These are phyloP conservation scores for Hypoxylon sp. DNA, from an alignment of 2,329 filamentous ascomycete species.

Conservation along the genomic window DNA sequence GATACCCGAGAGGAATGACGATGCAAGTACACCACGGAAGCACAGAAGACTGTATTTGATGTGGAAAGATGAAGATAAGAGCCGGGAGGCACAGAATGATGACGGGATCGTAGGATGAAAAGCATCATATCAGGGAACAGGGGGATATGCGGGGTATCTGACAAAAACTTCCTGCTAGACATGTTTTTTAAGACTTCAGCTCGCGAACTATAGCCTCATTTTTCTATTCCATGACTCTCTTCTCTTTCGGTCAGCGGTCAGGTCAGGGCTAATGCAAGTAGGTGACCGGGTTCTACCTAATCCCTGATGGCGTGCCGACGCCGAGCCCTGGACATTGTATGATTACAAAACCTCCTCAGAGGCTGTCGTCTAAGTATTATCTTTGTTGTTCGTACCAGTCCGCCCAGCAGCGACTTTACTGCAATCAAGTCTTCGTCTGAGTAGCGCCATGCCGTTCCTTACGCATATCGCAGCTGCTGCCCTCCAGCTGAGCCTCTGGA, in stretches of 20 bases:
- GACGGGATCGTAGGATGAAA: too few relatives aligned
- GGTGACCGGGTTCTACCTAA: constrained; percentile 15
- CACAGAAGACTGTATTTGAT: background rate
- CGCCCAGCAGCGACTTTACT: background rate
- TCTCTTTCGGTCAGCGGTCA: constrained; percentile 13
- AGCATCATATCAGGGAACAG: constrained; percentile 1
- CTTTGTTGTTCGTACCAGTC: constrained; percentile 10
- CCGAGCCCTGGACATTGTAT: constrained; percentile 1
- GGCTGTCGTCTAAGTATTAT: background rate
- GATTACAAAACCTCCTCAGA: constrained; percentile 1
- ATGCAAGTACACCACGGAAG: background rate
- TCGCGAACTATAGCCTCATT: constrained; percentile 14
- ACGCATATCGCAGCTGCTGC: constrained; percentile 41
- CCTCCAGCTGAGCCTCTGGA: constrained; percentile 45
- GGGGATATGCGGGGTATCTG: constrained; percentile 16
- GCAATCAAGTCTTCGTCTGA: background rate
- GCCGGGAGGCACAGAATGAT: constrained; percentile 2
- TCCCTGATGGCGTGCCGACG: constrained; percentile 20
- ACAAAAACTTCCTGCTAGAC: background rate
- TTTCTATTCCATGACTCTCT: background rate
- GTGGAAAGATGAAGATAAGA: background rate
- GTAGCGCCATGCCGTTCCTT: constrained; percentile 47
- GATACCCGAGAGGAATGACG: background rate
- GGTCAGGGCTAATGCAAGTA: constrained; percentile 19
- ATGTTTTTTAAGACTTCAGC: background rate